A percentile compares a stretch with the other conserved stretches of the same genome.
These are phyloP conservation scores for Hibiscus trionum DNA, from an alignment of 345 rosid species.

Conservation along the genomic window DNA sequence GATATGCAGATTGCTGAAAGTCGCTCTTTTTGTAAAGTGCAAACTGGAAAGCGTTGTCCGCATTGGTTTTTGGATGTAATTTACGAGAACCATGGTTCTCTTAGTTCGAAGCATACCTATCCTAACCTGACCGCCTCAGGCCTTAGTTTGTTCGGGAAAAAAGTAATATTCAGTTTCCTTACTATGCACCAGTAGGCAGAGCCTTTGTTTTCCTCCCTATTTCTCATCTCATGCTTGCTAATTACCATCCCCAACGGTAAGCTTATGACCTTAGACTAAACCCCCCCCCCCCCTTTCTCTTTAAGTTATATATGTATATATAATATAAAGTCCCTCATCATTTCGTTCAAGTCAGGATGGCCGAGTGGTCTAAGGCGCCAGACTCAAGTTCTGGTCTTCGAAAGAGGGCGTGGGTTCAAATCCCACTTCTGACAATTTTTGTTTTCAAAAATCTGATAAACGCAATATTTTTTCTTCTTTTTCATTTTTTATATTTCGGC, in stretches of 20 bases:
- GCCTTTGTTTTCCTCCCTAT: too few species aligned
- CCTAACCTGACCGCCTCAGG: background rate
- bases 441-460: too few species aligned
- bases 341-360: background rate
- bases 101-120: background rate
- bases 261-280: too few species aligned
- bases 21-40: background rate
- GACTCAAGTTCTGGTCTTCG: conserved; percentile 42
- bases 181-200: too few species aligned
- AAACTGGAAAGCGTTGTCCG: background rate
- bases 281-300: too few species aligned
- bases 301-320: too few species aligned
- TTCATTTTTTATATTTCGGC: too few species aligned
- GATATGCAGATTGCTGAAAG: background rate
- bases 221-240: too few species aligned
- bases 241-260: too few species aligned
- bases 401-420: conserved; percentile 38
- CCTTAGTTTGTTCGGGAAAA: background rate
- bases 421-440: background rate
- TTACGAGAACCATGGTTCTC: background rate
- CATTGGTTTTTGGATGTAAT: background rate
- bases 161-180: too few species aligned
- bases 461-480: too few species aligned
- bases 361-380: conserved; percentile 46
- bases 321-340: too few species aligned